Evolutionary conservation across 768 basidiomycete species (phyloP), one percentile per base, ranked within the genome.

Genomic region (Tremella mesenterica): DNA sequence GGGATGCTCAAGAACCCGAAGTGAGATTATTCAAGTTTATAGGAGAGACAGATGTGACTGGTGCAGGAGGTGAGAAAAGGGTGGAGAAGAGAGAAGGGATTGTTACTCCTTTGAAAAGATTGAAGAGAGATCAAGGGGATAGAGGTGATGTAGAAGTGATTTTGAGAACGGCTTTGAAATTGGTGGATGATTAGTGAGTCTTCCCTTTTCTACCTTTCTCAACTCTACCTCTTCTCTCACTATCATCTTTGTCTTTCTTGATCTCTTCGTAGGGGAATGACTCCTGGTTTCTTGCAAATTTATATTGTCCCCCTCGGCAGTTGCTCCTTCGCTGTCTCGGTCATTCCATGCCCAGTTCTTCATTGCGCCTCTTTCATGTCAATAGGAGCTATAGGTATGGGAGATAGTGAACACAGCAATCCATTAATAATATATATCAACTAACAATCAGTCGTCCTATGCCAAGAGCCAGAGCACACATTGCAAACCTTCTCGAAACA

Each of bases 131-230:
- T n/a, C 7, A 31, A 23, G 49, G 33, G 29, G 52, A 30, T 1
- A 41, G 16, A 36, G 48, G 18, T 14, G 59, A 68, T 38, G 54
- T 65, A 12, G 64, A 66, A 31, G 50, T 64, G 10, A 53, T 69
- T 38, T 44, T 73, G 36, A 53, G 50, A 26, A 69, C 64, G 12
- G 69, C 71, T 0, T 28, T 67, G 52, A 70, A 61, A 48, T 53
- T 73, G 13, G 63, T 70, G 18, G 71, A 73, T 47, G 65, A 70
- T 48, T 73, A 73, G 71, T 72, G 47, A 69, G 71, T 67, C 21
- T 50, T 20, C 45, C 16, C 13, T 5, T 3, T 45, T 44, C 18
- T 44, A 27, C n/a, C 33, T 36, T 18, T 36, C 34, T 18, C n/a
- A n/a, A n/a, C n/a, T n/a, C n/a, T n/a, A n/a, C n/a, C n/a, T n/a